phyloP scores from a whole-genome alignment of 2,329 filamentous ascomycete genomes.

The Paecilomyces sp. region DNA sequence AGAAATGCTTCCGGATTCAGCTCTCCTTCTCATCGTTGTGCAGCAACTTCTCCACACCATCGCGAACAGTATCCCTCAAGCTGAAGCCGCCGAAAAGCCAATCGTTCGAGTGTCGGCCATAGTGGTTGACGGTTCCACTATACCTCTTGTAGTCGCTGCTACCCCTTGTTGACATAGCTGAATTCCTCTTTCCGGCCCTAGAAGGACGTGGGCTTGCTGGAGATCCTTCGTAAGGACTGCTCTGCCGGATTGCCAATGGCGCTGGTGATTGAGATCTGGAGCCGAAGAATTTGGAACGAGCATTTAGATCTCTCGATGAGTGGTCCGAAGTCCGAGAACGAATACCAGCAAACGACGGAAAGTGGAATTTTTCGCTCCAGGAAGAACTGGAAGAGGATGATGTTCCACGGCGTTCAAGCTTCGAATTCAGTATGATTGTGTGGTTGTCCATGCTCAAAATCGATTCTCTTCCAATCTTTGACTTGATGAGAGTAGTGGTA shows the following conservation, averaged over 20 bases:
- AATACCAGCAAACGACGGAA: background rate
- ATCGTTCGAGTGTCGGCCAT: slow-evolving; percentile 44
- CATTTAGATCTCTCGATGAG: background rate
- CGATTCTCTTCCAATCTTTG: background rate
- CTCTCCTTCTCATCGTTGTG: slow-evolving; percentile 17
- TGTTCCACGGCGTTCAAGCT: background rate
- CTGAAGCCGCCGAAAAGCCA: slow-evolving; percentile 47
- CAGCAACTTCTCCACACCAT: slow-evolving; percentile 30
- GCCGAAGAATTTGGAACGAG: slow-evolving; percentile 9
- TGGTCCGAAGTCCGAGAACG: background rate
- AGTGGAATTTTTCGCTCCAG: slow-evolving; percentile 1
- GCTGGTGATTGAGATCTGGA: slow-evolving; percentile 14
- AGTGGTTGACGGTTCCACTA: slow-evolving; percentile 36
- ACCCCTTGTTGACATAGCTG: slow-evolving; percentile 17
- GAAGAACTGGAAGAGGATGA: background rate
- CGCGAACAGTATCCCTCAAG: slow-evolving; percentile 38
- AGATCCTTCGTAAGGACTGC: slow-evolving; percentile 8
- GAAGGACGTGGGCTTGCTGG: slow-evolving; percentile 9
- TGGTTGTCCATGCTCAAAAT: background rate
- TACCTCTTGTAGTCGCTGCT: slow-evolving; percentile 31
- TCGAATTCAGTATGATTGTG: background rate
- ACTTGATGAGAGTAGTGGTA: background rate
- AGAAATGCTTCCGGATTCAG: slow-evolving; percentile 9
- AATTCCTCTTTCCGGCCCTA: slow-evolving; percentile 9
- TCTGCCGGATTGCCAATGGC: slow-evolving; percentile 10